Base-by-base conservation (phyloP, 176 grass and related monocot species). In the Oryza meyeriana region DNA sequence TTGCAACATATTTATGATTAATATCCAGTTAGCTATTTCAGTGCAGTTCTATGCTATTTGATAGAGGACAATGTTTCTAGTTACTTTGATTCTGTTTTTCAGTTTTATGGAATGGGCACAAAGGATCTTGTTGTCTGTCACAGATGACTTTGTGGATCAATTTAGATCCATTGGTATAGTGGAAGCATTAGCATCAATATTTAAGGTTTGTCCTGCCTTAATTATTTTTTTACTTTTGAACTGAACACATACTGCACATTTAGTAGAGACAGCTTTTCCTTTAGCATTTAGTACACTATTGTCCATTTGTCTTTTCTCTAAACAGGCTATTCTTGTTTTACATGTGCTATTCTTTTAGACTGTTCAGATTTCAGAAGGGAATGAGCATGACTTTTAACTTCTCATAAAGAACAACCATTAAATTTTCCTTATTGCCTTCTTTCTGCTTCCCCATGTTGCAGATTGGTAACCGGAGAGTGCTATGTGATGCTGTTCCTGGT, bases 51-150 rank as follows among this genome's bases (percentile, higher is more conserved):
- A 57, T 88, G 26, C 3, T 33, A 50, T 34, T 12, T 76, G 74
- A 10, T 64, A 32, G 44, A 63, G 63, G 39, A 45, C 7, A 58
- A 71, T 81, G 8, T 52, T 65, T 57, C 71, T 22, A 81, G 82
- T 76, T 87, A 32, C 31, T 24, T 65, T 57, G 66, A 55, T 92
- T 86, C 24, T 88, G 11, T 80, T 75, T 71, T 87, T 86, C 92
- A 98, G 95, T 79, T 98, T 98, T 86, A 93, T 92, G 88, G 90
- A 89, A 64, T 98, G 95, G 95, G 78, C 86, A 38, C 92, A 98
- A 84, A 82, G 90, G 82, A 90, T 93, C 61, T 83, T 98, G 68
- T 78, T 88, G 74, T 89, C 92, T 85, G 92, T 89, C 27, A 88
- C 87, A 84, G 90, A 98, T 88, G 84, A 98, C 85, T 85, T 95